These are phyloP conservation scores for Nymphaea thermarum DNA, from an alignment of 164 flowering plant genomes.

Conservation along the genomic window DNA sequence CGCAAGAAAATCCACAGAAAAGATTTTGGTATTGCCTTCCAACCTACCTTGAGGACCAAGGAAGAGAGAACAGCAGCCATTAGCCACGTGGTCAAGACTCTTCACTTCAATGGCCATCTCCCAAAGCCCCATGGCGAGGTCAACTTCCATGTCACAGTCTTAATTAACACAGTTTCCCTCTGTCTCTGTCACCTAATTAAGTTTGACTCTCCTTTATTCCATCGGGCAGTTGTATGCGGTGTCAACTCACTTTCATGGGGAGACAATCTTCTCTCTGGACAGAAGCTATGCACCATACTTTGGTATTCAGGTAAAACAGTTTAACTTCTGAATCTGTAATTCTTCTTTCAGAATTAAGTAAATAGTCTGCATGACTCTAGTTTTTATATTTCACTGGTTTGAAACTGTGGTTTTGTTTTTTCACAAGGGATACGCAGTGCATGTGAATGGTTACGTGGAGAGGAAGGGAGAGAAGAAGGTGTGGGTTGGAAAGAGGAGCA, in stretches of 20 bases:
- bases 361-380: background rate
- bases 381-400: background rate
- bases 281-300: conserved; percentile 3
- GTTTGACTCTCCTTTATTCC: background rate
- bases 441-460: conserved; percentile 1
- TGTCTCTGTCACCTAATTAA: background rate
- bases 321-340: background rate
- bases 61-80: conserved; percentile 2
- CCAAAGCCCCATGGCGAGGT: conserved; percentile 2
- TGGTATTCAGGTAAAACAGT: background rate
- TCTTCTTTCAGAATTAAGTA: background rate
- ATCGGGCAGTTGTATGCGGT: background rate
- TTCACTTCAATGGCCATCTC: background rate
- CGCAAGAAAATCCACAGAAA: background rate
- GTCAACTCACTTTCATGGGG: background rate
- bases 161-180: background rate
- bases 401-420: background rate
- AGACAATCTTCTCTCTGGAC: background rate
- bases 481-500: conserved; percentile 1
- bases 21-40: background rate
- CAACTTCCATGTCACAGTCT: background rate
- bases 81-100: background rate
- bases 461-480: background rate
- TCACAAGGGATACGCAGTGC: conserved; percentile 1
- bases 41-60: background rate